A percentile compares a stretch with the other conserved stretches of the same genome.
Evolutionary conservation across 176 grass and related monocot species (phyloP).

Genomic region (Bolboschoenus planiculmis): DNA sequence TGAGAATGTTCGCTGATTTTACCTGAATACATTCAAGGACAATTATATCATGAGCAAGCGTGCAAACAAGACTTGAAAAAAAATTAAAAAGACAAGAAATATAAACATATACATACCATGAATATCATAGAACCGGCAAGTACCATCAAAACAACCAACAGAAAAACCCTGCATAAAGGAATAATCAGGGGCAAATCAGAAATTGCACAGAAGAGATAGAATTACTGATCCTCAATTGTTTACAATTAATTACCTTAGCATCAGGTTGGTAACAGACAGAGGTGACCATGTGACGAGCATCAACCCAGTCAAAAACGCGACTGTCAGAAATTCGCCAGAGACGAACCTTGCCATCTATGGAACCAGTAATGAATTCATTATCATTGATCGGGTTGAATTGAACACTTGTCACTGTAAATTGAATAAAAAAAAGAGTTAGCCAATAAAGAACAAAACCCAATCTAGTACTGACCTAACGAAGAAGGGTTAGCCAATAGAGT

Average conservation of each 20-base stretch:
- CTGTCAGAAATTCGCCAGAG: constrained; percentile 70
- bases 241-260: constrained; percentile 49
- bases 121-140: constrained; percentile 65
- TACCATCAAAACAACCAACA: constrained; percentile 64
- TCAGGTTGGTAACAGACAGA: constrained; percentile 68
- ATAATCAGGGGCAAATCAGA: constrained; percentile 9
- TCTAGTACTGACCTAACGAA: too few species aligned
- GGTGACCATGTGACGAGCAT: constrained; percentile 67
- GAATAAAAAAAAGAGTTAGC: constrained; percentile 10
- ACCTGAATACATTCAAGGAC: constrained; percentile 24
- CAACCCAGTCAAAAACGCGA: constrained; percentile 80
- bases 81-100: neutral
- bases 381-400: constrained; percentile 84
- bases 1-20: constrained; percentile 48
- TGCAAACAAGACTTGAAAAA: neutral
- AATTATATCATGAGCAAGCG: neutral
- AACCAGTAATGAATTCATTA: constrained; percentile 76
- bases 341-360: constrained; percentile 84
- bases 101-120: constrained; percentile 34
- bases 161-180: constrained; percentile 58
- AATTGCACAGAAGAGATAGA: neutral
- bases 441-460: neutral
- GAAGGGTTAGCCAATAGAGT: neutral
- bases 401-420: constrained; percentile 64
- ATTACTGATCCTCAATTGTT: neutral